These are phyloP conservation scores for Mangifera indica DNA, from an alignment of 345 rosid species.

Conservation along the genomic window DNA sequence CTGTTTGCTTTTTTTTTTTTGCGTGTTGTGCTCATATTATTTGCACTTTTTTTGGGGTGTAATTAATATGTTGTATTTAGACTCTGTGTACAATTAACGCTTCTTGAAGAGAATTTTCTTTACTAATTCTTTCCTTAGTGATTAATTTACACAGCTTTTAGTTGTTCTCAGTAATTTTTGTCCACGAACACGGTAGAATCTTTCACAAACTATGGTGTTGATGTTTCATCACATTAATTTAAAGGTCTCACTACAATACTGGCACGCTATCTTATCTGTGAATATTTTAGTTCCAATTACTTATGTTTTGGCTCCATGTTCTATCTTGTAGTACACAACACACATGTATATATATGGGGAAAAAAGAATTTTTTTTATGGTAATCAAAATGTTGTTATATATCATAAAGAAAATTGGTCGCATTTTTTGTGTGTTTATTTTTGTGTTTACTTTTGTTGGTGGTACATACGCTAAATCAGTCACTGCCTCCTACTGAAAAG, in stretches of 20 bases:
- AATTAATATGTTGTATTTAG: not conserved
- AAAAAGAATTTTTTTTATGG: no score
- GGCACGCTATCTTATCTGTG: no score
- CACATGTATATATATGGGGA: no score
- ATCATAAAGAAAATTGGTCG: not conserved
- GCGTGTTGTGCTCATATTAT: not conserved
- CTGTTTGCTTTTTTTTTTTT: not conserved
- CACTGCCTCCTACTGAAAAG: slow-evolving; percentile 29
- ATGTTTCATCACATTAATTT: no score
- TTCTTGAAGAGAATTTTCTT: not conserved
- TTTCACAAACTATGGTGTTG: no score
- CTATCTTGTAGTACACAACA: no score
- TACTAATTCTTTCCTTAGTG: not conserved
- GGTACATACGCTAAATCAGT: slow-evolving; percentile 19
- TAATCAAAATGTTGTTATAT: no score
- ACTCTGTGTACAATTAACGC: not conserved
- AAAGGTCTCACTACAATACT: no score
- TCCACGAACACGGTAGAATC: not conserved
- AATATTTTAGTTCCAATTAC: no score
- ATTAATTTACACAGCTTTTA: not conserved
- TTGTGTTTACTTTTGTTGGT: not conserved
- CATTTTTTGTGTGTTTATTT: not conserved
- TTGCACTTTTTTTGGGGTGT: not conserved
- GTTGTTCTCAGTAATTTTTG: not conserved
- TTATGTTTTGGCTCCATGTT: no score